These are phyloP conservation scores for Sideroxylon spinosum DNA, from an alignment of 179 eudicot genomes.

Conservation along the genomic window DNA sequence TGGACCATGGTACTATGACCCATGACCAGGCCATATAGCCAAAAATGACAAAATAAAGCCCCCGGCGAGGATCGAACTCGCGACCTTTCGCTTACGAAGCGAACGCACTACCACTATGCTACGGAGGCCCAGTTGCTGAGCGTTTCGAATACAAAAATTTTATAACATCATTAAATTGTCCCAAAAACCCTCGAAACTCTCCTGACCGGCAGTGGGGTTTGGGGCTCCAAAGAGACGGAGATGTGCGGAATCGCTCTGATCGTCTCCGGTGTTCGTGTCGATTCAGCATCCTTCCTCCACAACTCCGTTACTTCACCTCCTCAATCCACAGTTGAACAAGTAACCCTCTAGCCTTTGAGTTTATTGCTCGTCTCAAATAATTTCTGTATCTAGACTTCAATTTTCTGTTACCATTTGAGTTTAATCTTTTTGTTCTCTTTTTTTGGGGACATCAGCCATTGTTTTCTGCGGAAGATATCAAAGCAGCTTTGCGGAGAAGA, in stretches of 20 bases:
- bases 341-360: not conserved
- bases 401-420: not conserved
- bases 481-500: conserved; percentile 61
- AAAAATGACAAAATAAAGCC: not conserved
- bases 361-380: not conserved
- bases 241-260: conserved; percentile 87
- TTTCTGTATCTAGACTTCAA: not conserved
- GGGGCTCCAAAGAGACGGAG: not conserved
- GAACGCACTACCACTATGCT: conserved; percentile 32
- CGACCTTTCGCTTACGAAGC: conserved; percentile 34
- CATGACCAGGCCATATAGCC: too few relatives aligned
- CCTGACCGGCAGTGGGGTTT: too few relatives aligned
- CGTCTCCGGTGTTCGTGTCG: conserved; percentile 49
- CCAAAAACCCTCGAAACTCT: not conserved
- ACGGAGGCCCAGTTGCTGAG: conserved; percentile 11
- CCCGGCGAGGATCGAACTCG: conserved; percentile 28
- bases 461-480: conserved; percentile 48
- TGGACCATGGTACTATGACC: too few relatives aligned
- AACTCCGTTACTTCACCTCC: conserved; percentile 7
- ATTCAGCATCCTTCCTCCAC: conserved; percentile 24
- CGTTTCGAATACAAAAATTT: too few relatives aligned
- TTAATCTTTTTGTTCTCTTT: not conserved
- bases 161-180: too few relatives aligned
- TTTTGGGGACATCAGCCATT: conserved; percentile 24
- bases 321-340: conserved; percentile 7